Conservation (phyloP, 345 rosid species). For the Reutealis trisperma region DNA sequence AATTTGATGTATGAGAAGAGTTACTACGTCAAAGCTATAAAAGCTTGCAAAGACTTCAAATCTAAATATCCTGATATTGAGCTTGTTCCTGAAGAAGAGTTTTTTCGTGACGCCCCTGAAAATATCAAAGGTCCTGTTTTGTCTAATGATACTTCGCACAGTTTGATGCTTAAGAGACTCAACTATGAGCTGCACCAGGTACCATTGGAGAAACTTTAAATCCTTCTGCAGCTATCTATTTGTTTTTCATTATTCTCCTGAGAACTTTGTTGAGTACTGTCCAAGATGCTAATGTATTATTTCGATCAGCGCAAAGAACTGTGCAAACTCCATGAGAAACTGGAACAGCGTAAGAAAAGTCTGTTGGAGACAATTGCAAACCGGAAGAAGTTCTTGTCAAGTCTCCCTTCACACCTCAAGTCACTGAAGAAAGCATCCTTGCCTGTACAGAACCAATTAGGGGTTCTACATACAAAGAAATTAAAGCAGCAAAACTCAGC, state of each 20-base stretch:
- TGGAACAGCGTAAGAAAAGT: constrained; percentile 68
- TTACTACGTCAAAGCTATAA: constrained; percentile 80
- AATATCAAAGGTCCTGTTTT: constrained; percentile 54
- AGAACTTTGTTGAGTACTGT: background rate
- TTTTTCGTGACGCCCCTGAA: constrained; percentile 67
- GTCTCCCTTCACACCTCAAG: constrained; percentile 83
- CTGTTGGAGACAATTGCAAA: constrained; percentile 72
- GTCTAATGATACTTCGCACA: constrained; percentile 60
- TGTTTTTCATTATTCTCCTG: too few relatives aligned
- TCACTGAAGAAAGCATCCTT: constrained; percentile 87
- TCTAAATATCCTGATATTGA: constrained; percentile 81
- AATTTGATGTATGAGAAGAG: constrained; percentile 94
- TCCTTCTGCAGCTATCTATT: too few relatives aligned
- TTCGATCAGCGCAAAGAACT: constrained; percentile 72
- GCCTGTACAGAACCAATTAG: constrained; percentile 87
- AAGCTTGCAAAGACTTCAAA: constrained; percentile 77
- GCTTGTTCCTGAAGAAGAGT: constrained; percentile 81
- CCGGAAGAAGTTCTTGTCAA: constrained; percentile 76
- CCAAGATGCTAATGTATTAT: background rate
- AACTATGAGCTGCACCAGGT: constrained; percentile 93
- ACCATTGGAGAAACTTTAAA: background rate
- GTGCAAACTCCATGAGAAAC: constrained; percentile 63
- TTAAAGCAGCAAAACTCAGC: constrained; percentile 77
- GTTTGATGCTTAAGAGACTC: constrained; percentile 84
- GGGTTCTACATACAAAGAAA: constrained; percentile 67